A percentile compares a stretch with the other conserved stretches of the same genome.
phyloP scores from a whole-genome alignment of 2,329 filamentous ascomycete species.

The Chrysoporthe deuterocubensis region DNA sequence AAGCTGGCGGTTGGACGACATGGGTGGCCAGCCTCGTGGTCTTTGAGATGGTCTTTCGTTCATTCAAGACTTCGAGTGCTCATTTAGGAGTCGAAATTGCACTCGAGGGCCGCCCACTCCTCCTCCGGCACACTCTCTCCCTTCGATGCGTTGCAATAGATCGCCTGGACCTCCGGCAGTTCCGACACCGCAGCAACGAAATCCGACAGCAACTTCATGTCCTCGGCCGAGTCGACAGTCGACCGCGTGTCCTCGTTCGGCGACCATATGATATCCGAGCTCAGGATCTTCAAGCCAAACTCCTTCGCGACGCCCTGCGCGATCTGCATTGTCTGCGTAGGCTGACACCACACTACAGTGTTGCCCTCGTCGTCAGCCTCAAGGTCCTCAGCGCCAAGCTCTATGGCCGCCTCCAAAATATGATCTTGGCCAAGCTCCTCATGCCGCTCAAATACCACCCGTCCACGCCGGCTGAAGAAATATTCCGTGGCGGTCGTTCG shows the following conservation, averaged over 20 bases:
- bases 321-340: constrained; percentile 65
- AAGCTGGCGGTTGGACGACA: neutral
- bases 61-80: neutral
- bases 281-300: constrained; percentile 69
- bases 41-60: constrained; percentile 4
- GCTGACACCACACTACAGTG: constrained; percentile 73
- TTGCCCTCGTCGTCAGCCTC: constrained; percentile 69
- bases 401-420: constrained; percentile 80
- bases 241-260: constrained; percentile 80
- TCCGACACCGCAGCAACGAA: constrained; percentile 68
- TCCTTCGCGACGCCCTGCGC: constrained; percentile 66
- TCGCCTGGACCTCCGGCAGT: constrained; percentile 72
- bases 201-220: constrained; percentile 59
- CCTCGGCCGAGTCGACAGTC: constrained; percentile 60
- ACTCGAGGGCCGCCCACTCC: constrained; percentile 57
- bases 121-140: constrained; percentile 54
- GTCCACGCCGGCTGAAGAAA: constrained; percentile 82
- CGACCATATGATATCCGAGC: constrained; percentile 82
- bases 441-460: constrained; percentile 68
- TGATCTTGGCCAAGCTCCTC: constrained; percentile 65
- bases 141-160: constrained; percentile 72
- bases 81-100: constrained; percentile 51
- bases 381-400: constrained; percentile 79
- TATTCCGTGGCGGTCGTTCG: constrained; percentile 76
- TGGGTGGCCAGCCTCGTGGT: neutral